Evolutionary conservation across 768 basidiomycete species (phyloP), one percentile per base, ranked within the genome.

Genomic region (Trametes coccinea): DNA sequence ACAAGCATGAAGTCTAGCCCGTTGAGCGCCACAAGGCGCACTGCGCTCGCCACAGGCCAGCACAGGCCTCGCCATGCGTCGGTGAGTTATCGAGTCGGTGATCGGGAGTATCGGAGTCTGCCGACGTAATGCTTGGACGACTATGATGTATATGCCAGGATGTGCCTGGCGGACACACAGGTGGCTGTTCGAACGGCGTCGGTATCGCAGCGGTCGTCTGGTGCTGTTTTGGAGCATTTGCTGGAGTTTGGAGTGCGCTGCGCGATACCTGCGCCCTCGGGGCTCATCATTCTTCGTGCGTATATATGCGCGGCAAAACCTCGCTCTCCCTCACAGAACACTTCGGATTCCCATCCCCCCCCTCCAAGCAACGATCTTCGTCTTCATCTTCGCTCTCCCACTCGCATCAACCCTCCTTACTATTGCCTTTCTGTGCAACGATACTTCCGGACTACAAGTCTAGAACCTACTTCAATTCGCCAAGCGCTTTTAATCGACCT

Each of bases 91-190:
- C 14, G 37, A 31, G 48, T 37, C 16, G 11, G 29, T 27, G 43
- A 59, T 59, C 49, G n/a, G 57, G 49, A 50, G 59, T 39, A 5
- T 53, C 51, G 52, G 59, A 60, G 59, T 54, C 29, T 33, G 52
- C 51, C 59, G 59, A 60, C 59, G 59, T 60, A 53, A 53, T 53
- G 22, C 9, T 39, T 27, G 37, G 52, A 41, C 22, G 41, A 13
- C 41, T 9, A 48, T 47, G 52, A 54, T 47, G 52, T 60, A 54
- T 22, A 22, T 51, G 50, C 27, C 33, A 29, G 41, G 22, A 5
- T 37, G 34, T 37, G 34, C 34, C 34, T 37, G 34, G 34, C 34
- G 34, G 34, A 37, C 34, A 37, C 34, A 5, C 34, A 11, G 34
- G 34, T 37, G 34, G 34, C 34, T 37, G 34, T 37, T 37, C 34